phyloP scores from a whole-genome alignment of 805 yeast genomes.

The Yarrowia alimentaria region DNA sequence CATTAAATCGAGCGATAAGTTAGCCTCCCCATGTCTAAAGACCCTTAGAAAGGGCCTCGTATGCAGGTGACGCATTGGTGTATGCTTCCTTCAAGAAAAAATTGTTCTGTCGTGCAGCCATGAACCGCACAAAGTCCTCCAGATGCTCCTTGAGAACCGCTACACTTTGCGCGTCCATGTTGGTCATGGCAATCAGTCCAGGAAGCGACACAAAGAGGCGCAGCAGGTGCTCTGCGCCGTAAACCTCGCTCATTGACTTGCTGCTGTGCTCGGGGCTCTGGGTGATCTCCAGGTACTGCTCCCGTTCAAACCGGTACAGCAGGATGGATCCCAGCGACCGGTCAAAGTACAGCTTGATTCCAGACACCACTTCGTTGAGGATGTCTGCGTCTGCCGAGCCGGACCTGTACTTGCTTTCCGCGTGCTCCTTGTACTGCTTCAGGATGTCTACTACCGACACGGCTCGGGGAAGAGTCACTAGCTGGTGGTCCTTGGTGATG shows the following conservation, averaged over 20 bases:
- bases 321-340: slow-evolving; percentile 65
- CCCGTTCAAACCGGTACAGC: slow-evolving; percentile 72
- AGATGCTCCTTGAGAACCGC: slow-evolving; percentile 54
- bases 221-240: slow-evolving; percentile 80
- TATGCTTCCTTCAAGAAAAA: slow-evolving; percentile 45
- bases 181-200: slow-evolving; percentile 71
- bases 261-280: slow-evolving; percentile 39
- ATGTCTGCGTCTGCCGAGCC: slow-evolving; percentile 48
- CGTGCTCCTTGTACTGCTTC: slow-evolving; percentile 46
- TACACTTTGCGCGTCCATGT: slow-evolving; percentile 76
- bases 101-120: slow-evolving; percentile 47
- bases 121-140: slow-evolving; percentile 53
- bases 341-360: slow-evolving; percentile 72
- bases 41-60: slow-evolving; percentile 41
- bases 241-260: slow-evolving; percentile 48
- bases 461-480: slow-evolving; percentile 62
- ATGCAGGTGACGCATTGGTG: slow-evolving; percentile 52
- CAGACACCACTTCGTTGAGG: slow-evolving; percentile 64
- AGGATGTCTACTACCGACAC: slow-evolving; percentile 56
- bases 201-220: slow-evolving; percentile 78
- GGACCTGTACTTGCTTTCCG: slow-evolving; percentile 35
- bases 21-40: slow-evolving; percentile 19
- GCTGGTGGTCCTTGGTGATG: slow-evolving; percentile 73
- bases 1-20: slow-evolving; percentile 12
- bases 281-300: slow-evolving; percentile 60